Conservation (phyloP, 2,329 filamentous ascomycete genomes). For the Trichoderma citrinoviride region DNA sequence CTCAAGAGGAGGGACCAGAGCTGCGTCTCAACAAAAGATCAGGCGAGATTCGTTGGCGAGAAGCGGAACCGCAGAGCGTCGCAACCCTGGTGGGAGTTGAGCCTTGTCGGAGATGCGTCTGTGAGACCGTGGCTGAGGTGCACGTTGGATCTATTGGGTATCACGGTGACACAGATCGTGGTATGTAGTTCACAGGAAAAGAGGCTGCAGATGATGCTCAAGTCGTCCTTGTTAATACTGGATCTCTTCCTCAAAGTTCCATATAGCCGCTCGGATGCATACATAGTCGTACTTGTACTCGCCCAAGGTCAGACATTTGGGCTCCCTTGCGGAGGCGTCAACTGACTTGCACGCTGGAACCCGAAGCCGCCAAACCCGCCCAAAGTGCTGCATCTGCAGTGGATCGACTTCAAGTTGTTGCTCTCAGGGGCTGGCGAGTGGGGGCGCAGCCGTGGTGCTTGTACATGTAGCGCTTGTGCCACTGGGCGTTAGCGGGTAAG, state of each 20-base stretch:
- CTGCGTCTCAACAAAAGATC: background rate
- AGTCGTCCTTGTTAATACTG: too few species aligned
- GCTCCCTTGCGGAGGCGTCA: conserved; percentile 19
- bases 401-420: background rate
- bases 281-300: conserved; percentile 3
- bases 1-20: background rate
- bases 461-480: background rate
- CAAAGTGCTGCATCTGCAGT: conserved; percentile 18
- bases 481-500: background rate
- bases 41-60: background rate
- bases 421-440: conserved; percentile 20
- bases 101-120: background rate
- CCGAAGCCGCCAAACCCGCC: conserved; percentile 20
- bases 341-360: conserved; percentile 20
- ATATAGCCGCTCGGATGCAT: background rate
- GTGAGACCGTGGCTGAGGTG: too few species aligned
- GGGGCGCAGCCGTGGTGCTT: background rate
- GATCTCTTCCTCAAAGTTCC: too few species aligned
- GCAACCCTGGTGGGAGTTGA: background rate
- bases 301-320: conserved; percentile 9
- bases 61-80: background rate
- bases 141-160: too few species aligned
- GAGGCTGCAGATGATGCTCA: too few species aligned
- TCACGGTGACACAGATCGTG: too few species aligned
- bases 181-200: too few species aligned